A percentile compares a stretch with the other conserved stretches of the same genome.
Conservation (phyloP, 2,329 filamentous ascomycete genomes). For the Aschersonia sp. region DNA sequence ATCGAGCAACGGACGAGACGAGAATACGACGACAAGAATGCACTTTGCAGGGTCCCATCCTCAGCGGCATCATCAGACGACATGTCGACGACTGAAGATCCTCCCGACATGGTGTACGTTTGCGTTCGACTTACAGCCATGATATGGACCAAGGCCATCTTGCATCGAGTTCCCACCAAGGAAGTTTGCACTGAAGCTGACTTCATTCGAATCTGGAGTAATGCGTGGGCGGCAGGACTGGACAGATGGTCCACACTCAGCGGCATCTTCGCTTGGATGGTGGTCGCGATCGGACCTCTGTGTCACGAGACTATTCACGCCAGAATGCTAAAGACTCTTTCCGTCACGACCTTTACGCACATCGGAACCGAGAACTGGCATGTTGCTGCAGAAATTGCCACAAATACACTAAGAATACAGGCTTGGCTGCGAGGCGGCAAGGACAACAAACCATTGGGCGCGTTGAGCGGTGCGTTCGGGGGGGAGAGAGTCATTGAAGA, state of each 20-base stretch:
- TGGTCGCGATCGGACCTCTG: conserved; percentile 25
- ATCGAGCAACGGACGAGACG: conserved; percentile 6
- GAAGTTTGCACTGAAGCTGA: conserved; percentile 22
- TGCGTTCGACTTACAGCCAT: conserved; percentile 30
- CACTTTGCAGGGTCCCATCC: conserved; percentile 2
- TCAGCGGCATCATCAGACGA: background rate
- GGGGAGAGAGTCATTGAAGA: conserved; percentile 11
- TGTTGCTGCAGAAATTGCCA: conserved; percentile 21
- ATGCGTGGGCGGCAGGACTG: conserved; percentile 30
- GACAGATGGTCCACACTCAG: conserved; percentile 29
- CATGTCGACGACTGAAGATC: conserved; percentile 5
- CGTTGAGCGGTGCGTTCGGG: conserved; percentile 8
- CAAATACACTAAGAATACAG: conserved; percentile 23
- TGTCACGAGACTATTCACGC: conserved; percentile 23
- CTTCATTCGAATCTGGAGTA: conserved; percentile 29
- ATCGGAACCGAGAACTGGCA: conserved; percentile 35
- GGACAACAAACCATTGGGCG: conserved; percentile 1
- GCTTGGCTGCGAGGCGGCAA: conserved; percentile 22
- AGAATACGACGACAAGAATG: conserved; percentile 1
- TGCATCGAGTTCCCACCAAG: conserved; percentile 25
- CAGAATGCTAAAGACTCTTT: conserved; percentile 30
- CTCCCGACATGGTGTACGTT: conserved; percentile 30
- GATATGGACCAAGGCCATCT: conserved; percentile 32
- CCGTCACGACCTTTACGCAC: conserved; percentile 27
- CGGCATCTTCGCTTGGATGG: conserved; percentile 34